Base-by-base conservation (phyloP, 371 early-diverging fungal species). In the Capillidium heterosporum region DNA sequence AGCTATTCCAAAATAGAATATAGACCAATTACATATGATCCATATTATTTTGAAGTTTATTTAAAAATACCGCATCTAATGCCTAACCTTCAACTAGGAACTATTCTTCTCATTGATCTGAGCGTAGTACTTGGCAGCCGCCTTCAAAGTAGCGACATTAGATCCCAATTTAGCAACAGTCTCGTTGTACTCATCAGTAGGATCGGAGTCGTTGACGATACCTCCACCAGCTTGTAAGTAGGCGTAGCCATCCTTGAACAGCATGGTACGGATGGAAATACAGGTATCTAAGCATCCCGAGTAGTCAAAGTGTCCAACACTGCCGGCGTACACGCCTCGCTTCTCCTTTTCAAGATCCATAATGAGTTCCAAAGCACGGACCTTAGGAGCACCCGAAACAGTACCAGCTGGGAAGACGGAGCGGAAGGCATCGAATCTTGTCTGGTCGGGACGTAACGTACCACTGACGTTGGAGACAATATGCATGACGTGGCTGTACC, bases 341-440 rank as follows among this genome's bases (percentile, higher is more conserved):
- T 88, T 89, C 62, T 91, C 84, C 49, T 75, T 72, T 69, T 96
- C 97, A 44, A 84, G 71, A 17, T 82, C 87, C 59, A 81, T 78
- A 62, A 96, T 91, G 49, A 96, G 69, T 67, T 94, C 90, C 61
- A 96, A 85, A 10, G 97, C 97, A 32, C 87, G 76, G 44, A 96
- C 90, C 72, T 96, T 96, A 56, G 97, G 97, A 21, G 97, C 94
- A 52, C 97, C 97, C 0, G 89, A 87, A 7, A 94, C 88, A 19
- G 97, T 96, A 17, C 97, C 95, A 3, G 97, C 97, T 11, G 97
- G 97, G 74, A 96, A 93, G 48, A 94, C 88, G 21, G 89, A 85
- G 50, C 97, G 75, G 75, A 96, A 92, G 0, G 95, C 95, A 66
- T 94, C 94, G 69, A 84, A 93, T 5, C 82, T 76, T 1, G 91